These are phyloP conservation scores for Diaporthe citri DNA, from an alignment of 2,329 filamentous ascomycete genomes.

Conservation along the genomic window DNA sequence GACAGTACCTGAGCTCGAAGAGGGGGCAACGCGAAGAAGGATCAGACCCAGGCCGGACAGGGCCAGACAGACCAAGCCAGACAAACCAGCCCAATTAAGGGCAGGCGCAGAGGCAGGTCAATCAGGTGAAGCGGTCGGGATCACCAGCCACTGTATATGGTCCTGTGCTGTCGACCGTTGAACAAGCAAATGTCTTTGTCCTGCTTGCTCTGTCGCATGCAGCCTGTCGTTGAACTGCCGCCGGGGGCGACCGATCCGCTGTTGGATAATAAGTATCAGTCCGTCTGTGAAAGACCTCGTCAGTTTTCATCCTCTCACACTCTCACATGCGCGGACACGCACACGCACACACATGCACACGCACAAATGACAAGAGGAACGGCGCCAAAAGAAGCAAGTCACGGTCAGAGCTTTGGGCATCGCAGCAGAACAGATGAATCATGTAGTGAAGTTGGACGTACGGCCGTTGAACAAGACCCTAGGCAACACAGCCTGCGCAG, in stretches of 20 bases:
- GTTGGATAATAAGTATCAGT: conserved; percentile 4
- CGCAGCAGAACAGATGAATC: conserved; percentile 9
- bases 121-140: background rate
- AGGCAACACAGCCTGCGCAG: conserved; percentile 3
- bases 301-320: conserved; percentile 14
- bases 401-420: background rate
- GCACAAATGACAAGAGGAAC: background rate
- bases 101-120: background rate
- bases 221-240: conserved; percentile 11
- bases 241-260: conserved; percentile 19
- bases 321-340: conserved; percentile 7
- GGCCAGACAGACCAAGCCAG: conserved; percentile 8
- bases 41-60: background rate
- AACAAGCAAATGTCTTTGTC: conserved; percentile 26
- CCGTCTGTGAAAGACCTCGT: conserved; percentile 24
- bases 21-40: background rate
- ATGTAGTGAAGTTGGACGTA: conserved; percentile 17
- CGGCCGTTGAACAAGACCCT: conserved; percentile 15
- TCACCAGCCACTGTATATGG: background rate
- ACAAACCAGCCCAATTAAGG: conserved; percentile 10
- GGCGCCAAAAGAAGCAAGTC: background rate
- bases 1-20: conserved; percentile 2
- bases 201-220: conserved; percentile 7
- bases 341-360: background rate
- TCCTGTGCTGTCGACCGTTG: conserved; percentile 9